Conservation (phyloP, 768 basidiomycete species). For the Mrakia hoshinonis region DNA sequence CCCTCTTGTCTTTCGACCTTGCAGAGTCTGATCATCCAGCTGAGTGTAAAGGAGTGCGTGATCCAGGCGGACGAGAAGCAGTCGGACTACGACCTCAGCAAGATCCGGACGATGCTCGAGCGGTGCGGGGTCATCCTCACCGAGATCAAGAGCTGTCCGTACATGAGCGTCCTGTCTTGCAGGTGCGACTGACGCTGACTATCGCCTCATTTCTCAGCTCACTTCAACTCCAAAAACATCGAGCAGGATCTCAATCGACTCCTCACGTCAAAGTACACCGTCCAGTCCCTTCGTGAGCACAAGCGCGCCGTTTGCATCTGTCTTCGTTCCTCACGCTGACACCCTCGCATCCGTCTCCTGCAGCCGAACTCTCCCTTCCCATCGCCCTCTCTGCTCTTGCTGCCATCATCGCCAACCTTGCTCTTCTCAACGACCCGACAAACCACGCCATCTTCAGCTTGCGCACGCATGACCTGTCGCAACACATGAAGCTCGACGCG, state of each 20-base stretch:
- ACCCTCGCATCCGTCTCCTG: not conserved
- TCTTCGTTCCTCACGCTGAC: not conserved
- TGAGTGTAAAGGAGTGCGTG: constrained; percentile 93
- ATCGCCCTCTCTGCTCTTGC: constrained; percentile 70
- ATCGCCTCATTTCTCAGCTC: constrained; percentile 48
- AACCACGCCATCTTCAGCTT: constrained; percentile 75
- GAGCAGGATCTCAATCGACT: constrained; percentile 69
- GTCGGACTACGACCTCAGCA: constrained; percentile 71
- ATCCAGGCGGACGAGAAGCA: constrained; percentile 47
- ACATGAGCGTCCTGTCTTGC: too few species aligned
- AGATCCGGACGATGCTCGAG: constrained; percentile 75
- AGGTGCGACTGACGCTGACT: not conserved
- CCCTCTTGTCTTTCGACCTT: not conserved
- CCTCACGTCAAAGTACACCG: constrained; percentile 47
- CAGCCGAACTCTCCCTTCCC: constrained; percentile 69
- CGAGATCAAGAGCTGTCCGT: constrained; percentile 73
- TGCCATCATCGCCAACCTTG: constrained; percentile 73
- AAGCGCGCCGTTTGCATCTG: not conserved
- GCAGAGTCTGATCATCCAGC: constrained; percentile 87
- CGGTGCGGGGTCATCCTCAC: constrained; percentile 84
- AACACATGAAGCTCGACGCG: constrained; percentile 93
- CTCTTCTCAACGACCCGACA: constrained; percentile 63
- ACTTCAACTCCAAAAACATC: constrained; percentile 71
- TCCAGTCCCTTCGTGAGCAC: constrained; percentile 51
- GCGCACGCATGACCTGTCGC: constrained; percentile 77